Conservation (phyloP, 352 stramenopile genomes). For the Achlya hypogyna region DNA sequence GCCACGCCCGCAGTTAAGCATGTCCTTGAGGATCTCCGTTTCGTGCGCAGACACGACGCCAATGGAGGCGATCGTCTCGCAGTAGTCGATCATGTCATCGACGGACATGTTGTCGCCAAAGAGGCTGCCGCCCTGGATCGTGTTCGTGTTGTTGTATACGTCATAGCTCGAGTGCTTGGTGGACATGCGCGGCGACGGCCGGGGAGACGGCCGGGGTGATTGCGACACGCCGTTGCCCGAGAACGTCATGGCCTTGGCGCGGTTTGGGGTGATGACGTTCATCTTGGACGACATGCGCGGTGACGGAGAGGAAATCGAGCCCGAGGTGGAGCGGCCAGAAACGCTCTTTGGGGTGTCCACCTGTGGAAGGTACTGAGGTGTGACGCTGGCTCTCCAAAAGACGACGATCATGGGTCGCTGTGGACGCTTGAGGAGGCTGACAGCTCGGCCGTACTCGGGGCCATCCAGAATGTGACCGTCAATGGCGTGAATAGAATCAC, state of each 20-base stretch:
- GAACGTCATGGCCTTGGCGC: constrained; percentile 22
- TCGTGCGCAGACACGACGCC: constrained; percentile 50
- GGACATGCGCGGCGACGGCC: background rate
- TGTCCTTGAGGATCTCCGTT: constrained; percentile 64
- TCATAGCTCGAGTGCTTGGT: constrained; percentile 8
- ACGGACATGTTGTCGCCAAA: constrained; percentile 50
- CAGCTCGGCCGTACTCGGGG: constrained; percentile 71
- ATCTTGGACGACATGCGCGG: constrained; percentile 43
- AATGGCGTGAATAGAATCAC: constrained; percentile 69
- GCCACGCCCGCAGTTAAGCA: constrained; percentile 63
- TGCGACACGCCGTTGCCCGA: background rate
- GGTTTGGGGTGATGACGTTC: constrained; percentile 3
- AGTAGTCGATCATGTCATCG: constrained; percentile 82
- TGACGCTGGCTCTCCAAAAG: constrained; percentile 62
- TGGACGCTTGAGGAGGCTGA: constrained; percentile 58
- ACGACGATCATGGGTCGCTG: constrained; percentile 70
- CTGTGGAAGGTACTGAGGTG: constrained; percentile 18
- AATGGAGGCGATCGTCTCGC: constrained; percentile 45
- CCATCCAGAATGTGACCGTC: constrained; percentile 71
- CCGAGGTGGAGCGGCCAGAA: constrained; percentile 25
- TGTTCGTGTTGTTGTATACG: constrained; percentile 16
- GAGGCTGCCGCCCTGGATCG: constrained; percentile 29
- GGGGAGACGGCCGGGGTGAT: background rate
- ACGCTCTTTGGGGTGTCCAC: constrained; percentile 11
- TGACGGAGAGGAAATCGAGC: constrained; percentile 43